These are phyloP conservation scores for Rhizoclosmatium sp. DNA, from an alignment of 192 early-diverging fungal genomes.

Conservation along the genomic window DNA sequence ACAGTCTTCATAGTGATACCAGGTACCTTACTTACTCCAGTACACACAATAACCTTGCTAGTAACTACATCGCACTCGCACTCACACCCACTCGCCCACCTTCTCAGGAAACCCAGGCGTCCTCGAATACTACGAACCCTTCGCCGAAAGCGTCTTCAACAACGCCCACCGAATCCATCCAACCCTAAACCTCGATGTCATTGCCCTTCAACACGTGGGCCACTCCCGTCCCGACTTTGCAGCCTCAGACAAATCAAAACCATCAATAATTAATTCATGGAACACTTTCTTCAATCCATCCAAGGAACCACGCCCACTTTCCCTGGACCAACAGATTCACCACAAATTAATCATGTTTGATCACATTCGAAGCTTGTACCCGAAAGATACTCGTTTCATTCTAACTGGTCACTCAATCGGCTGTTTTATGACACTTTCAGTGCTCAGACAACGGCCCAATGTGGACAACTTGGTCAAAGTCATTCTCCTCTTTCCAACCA, in stretches of 20 bases:
- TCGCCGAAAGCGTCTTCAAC: conserved; percentile 66
- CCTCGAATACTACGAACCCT: conserved; percentile 82
- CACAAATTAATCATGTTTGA: conserved; percentile 75
- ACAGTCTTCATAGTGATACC: conserved; percentile 37
- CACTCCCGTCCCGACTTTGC: background rate
- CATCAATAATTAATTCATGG: conserved; percentile 9
- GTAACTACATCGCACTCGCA: too few relatives aligned
- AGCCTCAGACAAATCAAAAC: conserved; percentile 56
- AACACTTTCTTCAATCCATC: conserved; percentile 24
- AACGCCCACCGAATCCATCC: conserved; percentile 41
- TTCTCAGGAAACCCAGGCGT: conserved; percentile 82
- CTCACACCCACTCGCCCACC: background rate
- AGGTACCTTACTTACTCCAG: background rate
- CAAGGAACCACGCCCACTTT: conserved; percentile 39
- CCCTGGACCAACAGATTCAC: conserved; percentile 69
- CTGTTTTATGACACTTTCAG: conserved; percentile 57
- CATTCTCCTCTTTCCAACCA: conserved; percentile 81
- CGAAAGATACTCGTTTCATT: conserved; percentile 55
- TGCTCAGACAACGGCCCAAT: conserved; percentile 68
- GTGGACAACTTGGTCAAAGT: conserved; percentile 65
- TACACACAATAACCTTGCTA: background rate
- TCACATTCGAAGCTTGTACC: conserved; percentile 55
- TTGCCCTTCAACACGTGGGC: conserved; percentile 16
- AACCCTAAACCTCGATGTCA: conserved; percentile 15
- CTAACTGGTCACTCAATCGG: conserved; percentile 77